Base-by-base conservation (phyloP, 495 filamentous ascomycete genomes). In the Beverwykella pulmonaria region DNA sequence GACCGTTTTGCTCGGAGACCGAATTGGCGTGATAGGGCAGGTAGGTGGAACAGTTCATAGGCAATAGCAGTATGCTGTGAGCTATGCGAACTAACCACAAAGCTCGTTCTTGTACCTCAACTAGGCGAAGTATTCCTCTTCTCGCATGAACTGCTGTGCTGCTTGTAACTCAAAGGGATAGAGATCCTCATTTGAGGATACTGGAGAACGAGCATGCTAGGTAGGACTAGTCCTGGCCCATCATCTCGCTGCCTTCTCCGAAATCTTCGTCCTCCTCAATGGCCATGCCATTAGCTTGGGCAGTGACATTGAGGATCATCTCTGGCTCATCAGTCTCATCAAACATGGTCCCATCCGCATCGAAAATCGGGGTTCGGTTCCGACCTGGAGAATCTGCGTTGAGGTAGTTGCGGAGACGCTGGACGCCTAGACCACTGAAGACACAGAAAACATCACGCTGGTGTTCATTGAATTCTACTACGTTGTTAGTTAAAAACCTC, bases 361-460 rank as follows among this genome's bases (percentile, higher is more conserved):
- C 70, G 58, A 63, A 53, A 7, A 54, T 53, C 1, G 41, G 23
- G n/a, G 53, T 26, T 44, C 58, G 53, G 41, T 53, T 39, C 15
- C 41, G 19, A 23, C 32, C 25, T 32, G 22, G 57, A 55, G 55
- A 39, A 71, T 81, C 67, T 59, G 25, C 74, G 58, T 95, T 97
- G 32, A 98, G 81, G 71, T 90, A 87, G 25, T 85, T 79, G 25
- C 95, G 91, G 4, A 99, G 84, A 52, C 83, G 82, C 32, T 80
- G 80, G 27, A 99, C 95, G 22, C 92, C 93, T 36, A 84, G 80
- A 10, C 95, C 94, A 19, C 92, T 96, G 77, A 98, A 99, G 46
- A 99, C 95, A 75, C 95, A 99, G 75, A 95, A 99, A 22, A 98
- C 92, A 9, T 90, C 87, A 59, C 94, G 87, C 74, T 99, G 94